Evolutionary conservation across 495 filamentous ascomycete species (phyloP), one percentile per base, ranked within the genome.

Genomic region (Immersiella caudata): DNA sequence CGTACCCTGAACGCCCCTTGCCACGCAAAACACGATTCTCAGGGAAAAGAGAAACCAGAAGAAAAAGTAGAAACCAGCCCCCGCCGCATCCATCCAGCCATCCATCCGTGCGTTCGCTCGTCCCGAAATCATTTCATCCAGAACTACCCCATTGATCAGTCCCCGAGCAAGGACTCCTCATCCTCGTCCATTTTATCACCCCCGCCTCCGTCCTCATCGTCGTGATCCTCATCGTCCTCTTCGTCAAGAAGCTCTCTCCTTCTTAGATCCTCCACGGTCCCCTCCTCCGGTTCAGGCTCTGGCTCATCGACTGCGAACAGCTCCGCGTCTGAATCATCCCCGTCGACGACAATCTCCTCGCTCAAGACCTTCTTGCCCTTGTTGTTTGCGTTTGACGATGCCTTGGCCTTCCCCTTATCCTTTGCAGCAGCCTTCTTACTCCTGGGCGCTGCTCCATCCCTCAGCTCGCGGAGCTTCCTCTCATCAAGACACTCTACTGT

Each of bases 401-500:
- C 21, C 52, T 64, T 35, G 73, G 66, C 58, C 36, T 46, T 60
- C 26, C 18, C 50, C 55, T 35, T 60, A 1, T 36, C 36, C 3
- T n/a, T 35, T 49, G 25, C 36, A n/a, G 36, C 60, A 20, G 60
- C 11, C 52, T 64, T 35, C 65, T 86, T 85, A 9, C 80, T 80
- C 67, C 85, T 87, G 9, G 55, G 46, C n/a, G 36, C 25, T 27
- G 54, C 46, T 4, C 40, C 64, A 26, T 62, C 69, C 5, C 67
- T 56, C 52, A 71, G 62, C 57, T 74, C 70, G 66, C 75, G 69
- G 27, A 80, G 67, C 70, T 85, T 85, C 33, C 78, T 79, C 68
- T 89, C 86, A 68, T 92, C 91, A 1, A 98, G 74, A 71, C 88
- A 91, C 18, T 83, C 86, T 16, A 97, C 78, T 7, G 96, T 87